Evolutionary conservation across 305 asterid genomes (phyloP), one percentile per base, ranked within the genome.

Genomic region (Plantago lanceolata): DNA sequence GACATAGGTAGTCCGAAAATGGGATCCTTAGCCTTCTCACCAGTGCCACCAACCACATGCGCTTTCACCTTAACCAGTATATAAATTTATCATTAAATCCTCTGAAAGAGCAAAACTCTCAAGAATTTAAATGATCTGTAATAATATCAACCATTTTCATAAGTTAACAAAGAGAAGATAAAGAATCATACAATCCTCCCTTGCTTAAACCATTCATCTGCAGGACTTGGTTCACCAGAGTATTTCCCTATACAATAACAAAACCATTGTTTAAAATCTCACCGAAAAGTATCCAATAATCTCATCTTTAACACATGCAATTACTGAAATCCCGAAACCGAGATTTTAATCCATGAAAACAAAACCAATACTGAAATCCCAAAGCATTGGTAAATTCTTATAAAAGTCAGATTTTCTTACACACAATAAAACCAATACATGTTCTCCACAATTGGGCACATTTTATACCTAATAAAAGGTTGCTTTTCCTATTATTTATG

Each of bases 21-120:
- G 0, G 94, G 96, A 78, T 92, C 97, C 65, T 85, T 92, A 8
- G 97, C 96, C 76, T 81, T 87, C 84, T 85, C 97, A 35, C 98
- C 95, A 31, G 78, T 84, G 54, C 96, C 96, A 64, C 84, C 87
- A 64, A 85, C 92, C 51, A 86, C 71, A 72, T 83, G 85, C 50
- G 96, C 96, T 82, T 88, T 85, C 76, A 91, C 86, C 98, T 91
- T 60, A 55, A 68, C 19, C 15, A 48, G n/a, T 20, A 13, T 20
- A 13, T 17, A 50, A 8, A 55, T 40, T 21, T 33, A 37, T 21
- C 1, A 3, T 59, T 14, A 19, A 48, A 16, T 20, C 2, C 54
- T 45, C 17, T 43, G 16, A 51, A 50, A 43, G 58, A 58, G 48
- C 20, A 14, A 58, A 26, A 63, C 26, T 57, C 56, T 61, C 12